Evolutionary conservation across 345 rosid genomes (phyloP), one percentile per base, ranked within the genome.

Genomic region (Arabis alpina): DNA sequence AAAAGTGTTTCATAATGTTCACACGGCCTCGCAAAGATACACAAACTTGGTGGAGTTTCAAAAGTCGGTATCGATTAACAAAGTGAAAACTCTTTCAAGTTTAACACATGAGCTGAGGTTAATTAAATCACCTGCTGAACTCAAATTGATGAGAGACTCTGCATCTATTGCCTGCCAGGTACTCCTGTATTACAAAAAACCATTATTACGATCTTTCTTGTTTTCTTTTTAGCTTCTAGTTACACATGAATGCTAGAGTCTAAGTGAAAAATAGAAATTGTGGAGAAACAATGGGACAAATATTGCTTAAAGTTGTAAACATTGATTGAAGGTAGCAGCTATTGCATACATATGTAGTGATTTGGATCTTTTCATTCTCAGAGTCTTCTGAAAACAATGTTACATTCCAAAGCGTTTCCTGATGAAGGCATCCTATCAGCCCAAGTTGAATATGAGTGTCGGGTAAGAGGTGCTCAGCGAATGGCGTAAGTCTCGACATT

Each of bases 91-190:
- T 66, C 75, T 94, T 66, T 89, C 95, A 57, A 64, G 57, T 68
- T 76, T 82, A 54, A 88, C 89, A 12, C 89, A 92, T 64, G 89
- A 83, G 73, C 63, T 94, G 68, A 84, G 96, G 34, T 88, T 93
- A 90, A 80, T 76, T 73, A 94, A 94, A 79, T 89, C 99, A 64
- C 80, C 95, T 14, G 86, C 99, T 9, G 98, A 94, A 79, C 80
- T 91, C 64, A 86, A 81, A 76, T 79, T 94, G 80, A 94, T 91
- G 98, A 86, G 85, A 77, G 97, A 94, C 68, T 84, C 99, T 64
- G 96, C 99, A 60, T 83, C 97, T 68, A 89, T 91, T 79, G 93
- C 87, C 68, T 94, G 96, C 78, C 97, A 94, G 98, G 98, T 93
- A 83, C 13, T 71, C 76, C 56, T 68, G 40, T n/a, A 4, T 32